A percentile compares a stretch with the other conserved stretches of the same genome.
Evolutionary conservation across 2,329 filamentous ascomycete genomes (phyloP).

Genomic region (Blastomyces emzantsi): DNA sequence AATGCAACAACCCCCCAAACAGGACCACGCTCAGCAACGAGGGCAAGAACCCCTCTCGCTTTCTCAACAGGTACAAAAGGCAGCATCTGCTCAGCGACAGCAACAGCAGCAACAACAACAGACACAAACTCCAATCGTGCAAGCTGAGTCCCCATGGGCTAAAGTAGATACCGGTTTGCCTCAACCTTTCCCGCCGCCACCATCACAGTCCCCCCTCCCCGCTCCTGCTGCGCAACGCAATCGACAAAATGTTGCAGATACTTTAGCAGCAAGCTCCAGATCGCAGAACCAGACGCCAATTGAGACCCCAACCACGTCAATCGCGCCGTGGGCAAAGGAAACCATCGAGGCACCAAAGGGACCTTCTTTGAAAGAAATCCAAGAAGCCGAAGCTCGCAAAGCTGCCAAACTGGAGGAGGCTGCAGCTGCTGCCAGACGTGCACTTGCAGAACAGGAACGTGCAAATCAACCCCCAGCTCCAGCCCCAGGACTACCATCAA

Average conservation of each 20-base stretch:
- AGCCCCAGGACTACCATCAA: conserved; percentile 73
- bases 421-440: conserved; percentile 67
- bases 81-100: conserved; percentile 40
- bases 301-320: conserved; percentile 57
- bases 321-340: conserved; percentile 95
- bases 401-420: conserved; percentile 80
- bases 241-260: conserved; percentile 73
- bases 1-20: conserved; percentile 23
- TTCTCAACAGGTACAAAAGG: conserved; percentile 76
- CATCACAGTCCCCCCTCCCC: conserved; percentile 71
- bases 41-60: conserved; percentile 51
- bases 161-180: conserved; percentile 59
- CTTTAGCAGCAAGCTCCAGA: conserved; percentile 53
- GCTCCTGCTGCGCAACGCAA: conserved; percentile 82
- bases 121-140: conserved; percentile 29
- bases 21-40: conserved; percentile 17
- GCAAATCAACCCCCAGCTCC: conserved; percentile 54
- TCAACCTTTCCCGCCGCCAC: conserved; percentile 57
- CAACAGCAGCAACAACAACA: conserved; percentile 32
- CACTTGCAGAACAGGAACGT: conserved; percentile 71
- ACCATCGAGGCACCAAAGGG: conserved; percentile 63
- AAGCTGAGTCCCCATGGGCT: conserved; percentile 47
- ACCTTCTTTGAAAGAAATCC: conserved; percentile 90
- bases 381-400: conserved; percentile 88
- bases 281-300: conserved; percentile 70